A percentile compares a stretch with the other conserved stretches of the same genome.
phyloP scores from a whole-genome alignment of 331 rosid genomes.

The Quercus lobata region DNA sequence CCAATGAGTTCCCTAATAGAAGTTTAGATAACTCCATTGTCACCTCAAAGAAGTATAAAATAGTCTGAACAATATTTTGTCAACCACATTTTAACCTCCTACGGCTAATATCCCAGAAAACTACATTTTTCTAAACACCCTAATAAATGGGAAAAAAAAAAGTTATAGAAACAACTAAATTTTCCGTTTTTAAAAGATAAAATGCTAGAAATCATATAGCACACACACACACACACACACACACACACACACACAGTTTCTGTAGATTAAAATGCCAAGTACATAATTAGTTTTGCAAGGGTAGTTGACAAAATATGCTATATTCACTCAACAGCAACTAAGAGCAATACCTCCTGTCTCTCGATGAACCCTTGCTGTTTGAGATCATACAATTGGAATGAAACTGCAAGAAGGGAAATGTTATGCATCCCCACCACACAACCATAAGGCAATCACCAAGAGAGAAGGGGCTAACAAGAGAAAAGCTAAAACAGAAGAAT shows the following conservation, averaged over 20 bases:
- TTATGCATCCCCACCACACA: constrained; percentile 32
- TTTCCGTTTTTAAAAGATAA: background rate
- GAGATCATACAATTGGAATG: constrained; percentile 60
- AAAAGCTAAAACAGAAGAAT: background rate
- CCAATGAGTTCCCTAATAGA: background rate
- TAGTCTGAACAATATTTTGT: background rate
- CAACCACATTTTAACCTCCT: background rate
- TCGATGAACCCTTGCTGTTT: constrained; percentile 64
- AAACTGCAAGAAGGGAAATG: constrained; percentile 42
- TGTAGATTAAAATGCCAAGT: background rate
- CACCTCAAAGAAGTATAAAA: background rate
- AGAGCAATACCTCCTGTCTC: constrained; percentile 48
- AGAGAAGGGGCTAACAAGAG: constrained; percentile 8
- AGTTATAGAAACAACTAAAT: background rate
- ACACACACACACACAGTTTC: background rate
- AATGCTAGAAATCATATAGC: background rate
- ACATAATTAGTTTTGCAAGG: background rate
- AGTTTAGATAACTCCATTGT: background rate
- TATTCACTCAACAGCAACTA: constrained; percentile 6
- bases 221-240: too few species aligned
- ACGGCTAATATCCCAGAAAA: background rate
- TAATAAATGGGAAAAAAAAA: background rate
- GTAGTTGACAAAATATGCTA: constrained; percentile 15
- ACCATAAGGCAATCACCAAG: background rate
- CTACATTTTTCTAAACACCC: background rate